Percentiles rank a stretch among this genome's conserved stretches.
Evolutionary conservation across 1,284 basidiomycete species (phyloP).

Genomic region (Ustilago cynodontis): DNA sequence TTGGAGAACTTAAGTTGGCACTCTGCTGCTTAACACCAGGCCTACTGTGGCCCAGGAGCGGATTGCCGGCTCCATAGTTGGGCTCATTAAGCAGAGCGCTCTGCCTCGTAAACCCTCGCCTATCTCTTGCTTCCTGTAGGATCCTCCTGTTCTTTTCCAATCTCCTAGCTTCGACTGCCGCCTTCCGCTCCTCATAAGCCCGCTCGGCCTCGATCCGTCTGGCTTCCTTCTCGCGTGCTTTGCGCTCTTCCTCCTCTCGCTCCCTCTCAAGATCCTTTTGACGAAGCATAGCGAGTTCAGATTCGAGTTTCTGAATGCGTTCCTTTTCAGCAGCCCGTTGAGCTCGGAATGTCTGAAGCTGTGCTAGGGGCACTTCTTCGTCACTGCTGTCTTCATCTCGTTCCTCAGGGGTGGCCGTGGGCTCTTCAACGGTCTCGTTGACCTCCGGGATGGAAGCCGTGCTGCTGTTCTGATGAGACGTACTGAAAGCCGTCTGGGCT

Average conservation of each 20-base stretch:
- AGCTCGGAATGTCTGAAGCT: slow-evolving; percentile 43
- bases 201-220: slow-evolving; percentile 34
- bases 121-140: slow-evolving; percentile 49
- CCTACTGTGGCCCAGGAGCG: slow-evolving; percentile 17
- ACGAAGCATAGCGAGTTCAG: slow-evolving; percentile 29
- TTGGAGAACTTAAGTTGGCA: slow-evolving; percentile 18
- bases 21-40: slow-evolving; percentile 8
- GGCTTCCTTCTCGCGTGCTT: slow-evolving; percentile 30
- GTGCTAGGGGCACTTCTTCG: slow-evolving; percentile 55
- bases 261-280: slow-evolving; percentile 35
- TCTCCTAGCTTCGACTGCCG: slow-evolving; percentile 26
- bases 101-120: slow-evolving; percentile 38
- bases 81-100: slow-evolving; percentile 34
- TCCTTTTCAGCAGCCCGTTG: slow-evolving; percentile 37
- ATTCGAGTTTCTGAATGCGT: slow-evolving; percentile 40
- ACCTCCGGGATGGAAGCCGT: slow-evolving; percentile 26
- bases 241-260: slow-evolving; percentile 36
- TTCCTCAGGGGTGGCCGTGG: neutral
- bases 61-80: slow-evolving; percentile 51
- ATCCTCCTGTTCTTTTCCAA: slow-evolving; percentile 40
- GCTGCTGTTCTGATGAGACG: slow-evolving; percentile 21
- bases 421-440: slow-evolving; percentile 11
- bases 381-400: slow-evolving; percentile 43
- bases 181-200: slow-evolving; percentile 27
- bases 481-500: slow-evolving; percentile 4